Evolutionary conservation across 257 asterid species (phyloP).

Genomic region (Mentha longifolia): DNA sequence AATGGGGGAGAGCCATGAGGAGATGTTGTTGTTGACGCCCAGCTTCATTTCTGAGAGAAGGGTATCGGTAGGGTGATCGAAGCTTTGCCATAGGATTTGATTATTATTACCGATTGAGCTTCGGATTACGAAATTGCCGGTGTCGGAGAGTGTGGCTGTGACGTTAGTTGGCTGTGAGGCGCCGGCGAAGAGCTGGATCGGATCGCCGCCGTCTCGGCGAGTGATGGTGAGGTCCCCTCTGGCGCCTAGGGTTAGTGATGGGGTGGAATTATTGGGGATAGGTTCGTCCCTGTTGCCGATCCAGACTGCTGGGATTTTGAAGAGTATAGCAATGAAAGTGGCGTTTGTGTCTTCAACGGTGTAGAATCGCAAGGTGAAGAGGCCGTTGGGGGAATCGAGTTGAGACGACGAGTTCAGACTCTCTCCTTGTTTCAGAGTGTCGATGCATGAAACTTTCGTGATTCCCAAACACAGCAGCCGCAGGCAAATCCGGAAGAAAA

Average conservation of each 20-base stretch:
- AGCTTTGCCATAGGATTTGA: conserved; percentile 52
- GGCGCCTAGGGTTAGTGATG: conserved; percentile 37
- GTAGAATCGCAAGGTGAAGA: conserved; percentile 51
- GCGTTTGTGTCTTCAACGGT: conserved; percentile 19
- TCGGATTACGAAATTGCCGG: conserved; percentile 47
- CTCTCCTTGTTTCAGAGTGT: conserved; percentile 44
- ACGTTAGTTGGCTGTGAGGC: conserved; percentile 26
- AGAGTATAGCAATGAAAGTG: conserved; percentile 49
- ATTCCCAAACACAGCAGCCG: neutral
- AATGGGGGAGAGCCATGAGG: conserved; percentile 49
- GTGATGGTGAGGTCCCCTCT: conserved; percentile 40
- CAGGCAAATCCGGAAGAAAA: too few relatives aligned
- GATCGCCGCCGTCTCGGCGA: conserved; percentile 24
- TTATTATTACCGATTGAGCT: too few relatives aligned
- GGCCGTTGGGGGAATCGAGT: conserved; percentile 39
- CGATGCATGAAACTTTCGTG: conserved; percentile 26
- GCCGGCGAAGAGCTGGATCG: conserved; percentile 25
- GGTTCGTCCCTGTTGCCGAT: neutral
- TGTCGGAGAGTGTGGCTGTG: conserved; percentile 41
- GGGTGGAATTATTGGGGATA: neutral
- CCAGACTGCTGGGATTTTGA: conserved; percentile 30
- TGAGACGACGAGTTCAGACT: conserved; percentile 37
- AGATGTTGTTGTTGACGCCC: conserved; percentile 46
- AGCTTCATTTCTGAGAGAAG: conserved; percentile 69
- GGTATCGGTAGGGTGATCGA: conserved; percentile 59